Percentiles rank a stretch among this genome's conserved stretches.
Conservation (phyloP, 2,329 filamentous ascomycete genomes). For the Madurella mycetomatis region DNA sequence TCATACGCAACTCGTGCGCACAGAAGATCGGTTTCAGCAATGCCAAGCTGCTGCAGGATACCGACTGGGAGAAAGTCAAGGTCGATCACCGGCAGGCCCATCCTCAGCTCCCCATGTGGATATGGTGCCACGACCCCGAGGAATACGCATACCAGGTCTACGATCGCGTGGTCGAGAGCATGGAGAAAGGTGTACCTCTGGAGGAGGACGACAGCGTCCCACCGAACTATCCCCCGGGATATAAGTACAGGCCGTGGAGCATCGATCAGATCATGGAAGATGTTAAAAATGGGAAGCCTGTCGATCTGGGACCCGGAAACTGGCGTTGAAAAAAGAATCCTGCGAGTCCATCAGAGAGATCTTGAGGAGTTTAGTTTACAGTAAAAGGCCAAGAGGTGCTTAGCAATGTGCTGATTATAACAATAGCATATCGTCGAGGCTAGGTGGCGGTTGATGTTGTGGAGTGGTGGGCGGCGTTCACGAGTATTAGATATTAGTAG, state of each 20-base stretch:
- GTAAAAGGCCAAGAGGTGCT: too few species aligned
- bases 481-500: too few species aligned
- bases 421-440: too few species aligned
- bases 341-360: too few species aligned
- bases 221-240: conserved; percentile 31
- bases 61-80: conserved; percentile 35
- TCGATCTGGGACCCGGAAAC: conserved; percentile 20
- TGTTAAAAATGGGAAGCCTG: conserved; percentile 18
- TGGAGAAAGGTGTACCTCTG: conserved; percentile 31
- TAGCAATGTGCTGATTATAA: too few species aligned
- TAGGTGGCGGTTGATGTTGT: too few species aligned
- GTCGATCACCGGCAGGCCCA: conserved; percentile 33
- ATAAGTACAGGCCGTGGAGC: conserved; percentile 26
- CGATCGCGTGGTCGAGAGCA: conserved; percentile 30
- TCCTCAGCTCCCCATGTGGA: conserved; percentile 35
- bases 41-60: conserved; percentile 35
- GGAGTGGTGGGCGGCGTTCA: too few species aligned
- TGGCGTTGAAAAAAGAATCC: conserved; percentile 7
- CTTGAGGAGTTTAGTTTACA: too few species aligned
- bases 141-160: conserved; percentile 35
- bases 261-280: conserved; percentile 27
- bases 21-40: conserved; percentile 38
- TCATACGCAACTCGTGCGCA: conserved; percentile 36
- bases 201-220: conserved; percentile 20
- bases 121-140: conserved; percentile 37